Base-by-base conservation (phyloP, 495 filamentous ascomycete species). In the Talaromyces thailandensis region DNA sequence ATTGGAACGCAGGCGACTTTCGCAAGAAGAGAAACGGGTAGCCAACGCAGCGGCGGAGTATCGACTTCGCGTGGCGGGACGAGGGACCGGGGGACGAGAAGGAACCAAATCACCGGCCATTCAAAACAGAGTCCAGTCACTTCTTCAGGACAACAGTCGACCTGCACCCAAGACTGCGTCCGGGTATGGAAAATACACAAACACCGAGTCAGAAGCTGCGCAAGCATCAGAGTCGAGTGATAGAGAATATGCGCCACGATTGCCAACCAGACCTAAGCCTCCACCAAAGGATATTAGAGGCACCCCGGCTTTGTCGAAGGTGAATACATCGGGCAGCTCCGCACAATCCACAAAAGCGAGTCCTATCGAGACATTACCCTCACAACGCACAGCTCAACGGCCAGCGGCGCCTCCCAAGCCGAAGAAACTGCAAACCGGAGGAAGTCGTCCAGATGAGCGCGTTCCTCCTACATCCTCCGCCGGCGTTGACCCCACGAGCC, bases 11-110 rank as follows among this genome's bases (percentile, higher is more conserved):
- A 81, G 87, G 37, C 84, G 90, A 52, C 83, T 98, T 21, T 88
- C 88, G 21, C 86, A 91, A 71, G 94, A 98, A 74, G 94, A 98
- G 72, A 87, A 87, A 63, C 82, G 94, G n/a, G 95, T 98, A 9
- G 92, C 90, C 35, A 87, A 84, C 50, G 94, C 93, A 1, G 91
- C 91, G n/a, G 92, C 90, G 1, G 94, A 96, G 71, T 96, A 97
- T 69, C 86, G 89, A 4, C 82, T 85, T 62, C 86, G 88, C 26
- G 79, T 96, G 50, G 86, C 90, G 2, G 86, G 86, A 59, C 73
- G 84, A 14, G 84, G 81, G 1, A 74, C 80, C 12, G 71, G 77
- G 40, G 68, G 67, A 1, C 53, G 62, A 12, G 72, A 76, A 58
- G 70, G 70, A n/a, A 70, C 68, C 28, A 80, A 88, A 40, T 92